These are phyloP conservation scores for Saccharum officinarum DNA, from an alignment of 176 grass and related monocot genomes.

Conservation along the genomic window DNA sequence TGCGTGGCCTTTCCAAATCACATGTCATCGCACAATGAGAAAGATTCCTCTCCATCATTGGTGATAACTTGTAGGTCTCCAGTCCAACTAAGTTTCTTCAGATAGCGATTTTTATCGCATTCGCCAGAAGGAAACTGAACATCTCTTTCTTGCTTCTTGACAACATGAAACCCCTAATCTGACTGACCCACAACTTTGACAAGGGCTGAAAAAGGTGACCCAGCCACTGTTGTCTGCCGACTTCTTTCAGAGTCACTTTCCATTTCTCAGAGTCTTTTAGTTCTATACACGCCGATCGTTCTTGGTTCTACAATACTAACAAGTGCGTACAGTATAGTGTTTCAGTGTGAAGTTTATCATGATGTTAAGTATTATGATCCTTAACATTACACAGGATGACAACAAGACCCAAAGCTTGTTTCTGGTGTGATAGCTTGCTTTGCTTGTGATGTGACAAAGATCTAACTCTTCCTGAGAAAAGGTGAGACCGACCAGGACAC, in stretches of 20 bases:
- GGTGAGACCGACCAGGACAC: background rate
- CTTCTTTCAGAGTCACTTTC: constrained; percentile 27
- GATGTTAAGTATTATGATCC: background rate
- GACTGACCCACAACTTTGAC: constrained; percentile 27
- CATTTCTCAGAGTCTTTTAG: constrained; percentile 16
- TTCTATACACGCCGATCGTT: background rate
- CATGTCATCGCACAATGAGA: constrained; percentile 29
- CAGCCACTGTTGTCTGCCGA: constrained; percentile 34
- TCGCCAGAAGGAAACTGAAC: background rate
- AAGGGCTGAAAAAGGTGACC: constrained; percentile 20
- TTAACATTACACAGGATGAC: background rate
- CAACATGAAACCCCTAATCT: background rate
- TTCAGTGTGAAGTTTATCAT: background rate
- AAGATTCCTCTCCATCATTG: constrained; percentile 38
- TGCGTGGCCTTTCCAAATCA: constrained; percentile 28
- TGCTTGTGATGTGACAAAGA: constrained; percentile 28
- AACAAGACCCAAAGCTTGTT: background rate
- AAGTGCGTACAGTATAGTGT: background rate
- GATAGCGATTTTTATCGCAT: constrained; percentile 26
- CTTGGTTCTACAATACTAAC: background rate
- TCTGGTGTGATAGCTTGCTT: background rate
- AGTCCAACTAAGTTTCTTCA: constrained; percentile 22
- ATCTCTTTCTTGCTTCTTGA: background rate
- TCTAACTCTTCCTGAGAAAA: constrained; percentile 8
- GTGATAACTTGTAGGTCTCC: constrained; percentile 30